Evolutionary conservation across 2,329 filamentous ascomycete species (phyloP), one percentile per base, ranked within the genome.

Genomic region (Cytospora piceae): DNA sequence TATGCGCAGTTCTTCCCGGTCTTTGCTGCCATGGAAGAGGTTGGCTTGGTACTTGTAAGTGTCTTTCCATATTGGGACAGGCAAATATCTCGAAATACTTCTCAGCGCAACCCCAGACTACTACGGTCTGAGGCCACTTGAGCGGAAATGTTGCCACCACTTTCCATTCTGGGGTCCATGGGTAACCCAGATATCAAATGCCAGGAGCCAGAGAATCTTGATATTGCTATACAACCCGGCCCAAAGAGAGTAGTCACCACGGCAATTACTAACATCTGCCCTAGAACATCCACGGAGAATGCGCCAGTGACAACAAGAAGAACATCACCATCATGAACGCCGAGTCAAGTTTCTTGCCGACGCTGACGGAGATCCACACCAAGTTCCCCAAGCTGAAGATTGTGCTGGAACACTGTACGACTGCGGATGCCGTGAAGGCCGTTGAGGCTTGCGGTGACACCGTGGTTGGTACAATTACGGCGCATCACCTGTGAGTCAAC

Each of bases 1-100:
- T 87, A 92, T 72, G 86, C 88, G 67, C 79, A 83, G 37, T 94
- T 92, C 78, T 90, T 91, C 74, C 86, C 87, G 8, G 91, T 94
- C 17, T 96, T 98, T 74, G 85, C 84, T n/a, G 91, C 92, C 70
- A 97, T 98, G 94, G 90, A 97, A 75, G 80, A 88, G 67, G 87
- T 93, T 70, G 88, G 89, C 70, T 82, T 97, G 74, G 73, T 78
- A 22, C 73, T 78, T 31, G 61, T 63, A 42, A 52, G 61, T n/a
- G 6, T 42, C 15, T 20, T 32, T 14, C 32, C 14, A 4, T 20
- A n/a, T 4, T 12, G 29, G 37, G 3, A 29, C 3, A 5, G 39
- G 29, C 27, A 15, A 52, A n/a, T n/a, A 14, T 5, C n/a, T 49
- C 12, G 15, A 3, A 5, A 42, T 20, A 42, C 32, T 34, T 9